Evolutionary conservation across 176 grass and related monocot species (phyloP).

Genomic region (Avena atlantica): DNA sequence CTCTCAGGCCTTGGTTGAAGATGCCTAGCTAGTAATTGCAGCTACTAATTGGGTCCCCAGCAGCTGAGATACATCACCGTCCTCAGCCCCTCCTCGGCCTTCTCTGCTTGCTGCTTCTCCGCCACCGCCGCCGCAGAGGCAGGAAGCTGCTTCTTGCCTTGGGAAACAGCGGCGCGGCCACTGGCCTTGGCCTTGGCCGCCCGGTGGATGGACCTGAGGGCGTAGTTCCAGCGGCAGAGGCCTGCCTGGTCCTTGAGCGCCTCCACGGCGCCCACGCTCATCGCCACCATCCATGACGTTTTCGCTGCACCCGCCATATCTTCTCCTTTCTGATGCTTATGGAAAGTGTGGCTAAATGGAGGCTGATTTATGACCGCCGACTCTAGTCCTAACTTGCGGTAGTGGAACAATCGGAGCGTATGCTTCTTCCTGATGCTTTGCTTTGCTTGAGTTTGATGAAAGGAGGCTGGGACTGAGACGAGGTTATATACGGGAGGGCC

Average conservation of each 20-base stretch:
- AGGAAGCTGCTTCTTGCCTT: too few relatives aligned
- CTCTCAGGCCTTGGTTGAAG: not conserved
- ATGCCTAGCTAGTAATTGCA: not conserved
- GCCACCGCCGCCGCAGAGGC: too few relatives aligned
- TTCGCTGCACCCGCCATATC: conserved; percentile 30
- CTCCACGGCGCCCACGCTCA: conserved; percentile 66
- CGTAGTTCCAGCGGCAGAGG: conserved; percentile 82
- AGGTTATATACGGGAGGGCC: not conserved
- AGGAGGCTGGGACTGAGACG: not conserved
- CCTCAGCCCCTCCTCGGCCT: too few relatives aligned
- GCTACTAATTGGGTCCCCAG: too few relatives aligned
- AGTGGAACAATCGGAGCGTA: not conserved
- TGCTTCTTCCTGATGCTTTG: not conserved
- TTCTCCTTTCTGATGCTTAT: not conserved
- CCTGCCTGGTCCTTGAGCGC: conserved; percentile 74
- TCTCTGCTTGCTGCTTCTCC: too few relatives aligned
- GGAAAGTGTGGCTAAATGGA: not conserved
- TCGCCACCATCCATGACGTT: conserved; percentile 57
- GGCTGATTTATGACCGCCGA: not conserved
- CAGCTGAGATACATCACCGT: too few relatives aligned
- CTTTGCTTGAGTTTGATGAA: not conserved
- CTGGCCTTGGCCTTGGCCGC: not conserved
- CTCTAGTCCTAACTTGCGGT: not conserved
- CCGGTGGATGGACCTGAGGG: conserved; percentile 46
- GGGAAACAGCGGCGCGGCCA: too few relatives aligned